These are phyloP conservation scores for Penicillium bialowiezense DNA, from an alignment of 495 filamentous ascomycete genomes.

Conservation along the genomic window DNA sequence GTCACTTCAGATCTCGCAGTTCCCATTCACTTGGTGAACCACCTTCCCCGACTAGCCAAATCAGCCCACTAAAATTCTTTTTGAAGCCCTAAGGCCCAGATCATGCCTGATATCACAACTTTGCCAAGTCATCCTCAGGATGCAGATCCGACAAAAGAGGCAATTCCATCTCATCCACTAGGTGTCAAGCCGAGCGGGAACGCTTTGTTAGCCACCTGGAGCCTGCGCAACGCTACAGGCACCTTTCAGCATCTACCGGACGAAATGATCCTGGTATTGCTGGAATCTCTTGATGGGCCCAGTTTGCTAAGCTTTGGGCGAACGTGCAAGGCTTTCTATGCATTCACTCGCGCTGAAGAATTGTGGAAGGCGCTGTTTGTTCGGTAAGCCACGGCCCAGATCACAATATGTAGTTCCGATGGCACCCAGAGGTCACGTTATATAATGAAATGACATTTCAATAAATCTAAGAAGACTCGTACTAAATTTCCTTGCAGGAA, in stretches of 20 bases:
- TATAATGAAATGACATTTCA: neutral
- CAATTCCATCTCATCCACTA: conserved; percentile 76
- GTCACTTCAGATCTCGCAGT: neutral
- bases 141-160: conserved; percentile 21
- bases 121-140: conserved; percentile 21
- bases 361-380: conserved; percentile 87
- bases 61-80: conserved; percentile 13
- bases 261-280: conserved; percentile 70
- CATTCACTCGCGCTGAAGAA: conserved; percentile 81
- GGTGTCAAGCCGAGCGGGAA: conserved; percentile 88
- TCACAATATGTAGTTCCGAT: conserved; percentile 1
- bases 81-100: conserved; percentile 29
- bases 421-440: neutral
- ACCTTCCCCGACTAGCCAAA: neutral
- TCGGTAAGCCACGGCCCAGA: conserved; percentile 59
- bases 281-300: conserved; percentile 69
- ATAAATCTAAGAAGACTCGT: neutral
- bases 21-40: conserved; percentile 4
- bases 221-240: conserved; percentile 65
- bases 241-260: conserved; percentile 67
- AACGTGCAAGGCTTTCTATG: conserved; percentile 87
- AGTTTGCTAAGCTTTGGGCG: conserved; percentile 66
- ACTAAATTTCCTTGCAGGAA: conserved; percentile 24
- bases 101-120: conserved; percentile 34
- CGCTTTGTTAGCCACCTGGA: conserved; percentile 62